Evolutionary conservation across 1,284 basidiomycete genomes (phyloP).

Genomic region (Cryptococcus floricola): DNA sequence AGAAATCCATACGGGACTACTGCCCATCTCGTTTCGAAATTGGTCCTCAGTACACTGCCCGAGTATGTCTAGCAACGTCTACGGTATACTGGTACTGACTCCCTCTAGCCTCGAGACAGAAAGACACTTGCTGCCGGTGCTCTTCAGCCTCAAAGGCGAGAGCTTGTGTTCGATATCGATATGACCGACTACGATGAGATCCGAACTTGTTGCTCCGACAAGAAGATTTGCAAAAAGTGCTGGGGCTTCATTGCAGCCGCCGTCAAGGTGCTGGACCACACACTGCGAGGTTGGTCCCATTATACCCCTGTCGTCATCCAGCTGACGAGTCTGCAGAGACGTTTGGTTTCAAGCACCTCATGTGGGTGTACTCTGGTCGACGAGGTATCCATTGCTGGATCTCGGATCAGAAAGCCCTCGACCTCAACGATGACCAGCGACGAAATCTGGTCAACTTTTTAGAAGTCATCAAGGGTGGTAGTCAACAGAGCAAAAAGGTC

Average conservation of each 20-base stretch:
- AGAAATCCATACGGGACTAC: slow-evolving; percentile 76
- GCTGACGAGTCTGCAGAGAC: slow-evolving; percentile 51
- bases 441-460: slow-evolving; percentile 80
- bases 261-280: slow-evolving; percentile 77
- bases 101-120: slow-evolving; percentile 74
- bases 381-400: slow-evolving; percentile 99
- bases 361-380: slow-evolving; percentile 99
- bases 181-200: slow-evolving; percentile 99
- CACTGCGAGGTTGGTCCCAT: slow-evolving; percentile 60
- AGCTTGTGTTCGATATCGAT: slow-evolving; percentile 99
- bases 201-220: slow-evolving; percentile 89
- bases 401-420: slow-evolving; percentile 81
- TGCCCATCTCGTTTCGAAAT: slow-evolving; percentile 95
- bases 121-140: slow-evolving; percentile 74
- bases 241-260: slow-evolving; percentile 94
- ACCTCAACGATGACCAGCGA: slow-evolving; percentile 85
- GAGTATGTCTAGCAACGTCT: slow-evolving; percentile 55
- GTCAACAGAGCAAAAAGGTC: slow-evolving; percentile 79
- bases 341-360: slow-evolving; percentile 70
- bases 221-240: slow-evolving; percentile 87
- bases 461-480: slow-evolving; percentile 78
- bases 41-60: slow-evolving; percentile 85
- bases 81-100: slow-evolving; percentile 4
- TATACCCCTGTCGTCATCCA: neutral
- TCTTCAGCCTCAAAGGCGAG: slow-evolving; percentile 75